A percentile compares a stretch with the other conserved stretches of the same genome.
These are phyloP conservation scores for Trametes hirsuta DNA, from an alignment of 1,284 basidiomycete genomes.

Conservation along the genomic window DNA sequence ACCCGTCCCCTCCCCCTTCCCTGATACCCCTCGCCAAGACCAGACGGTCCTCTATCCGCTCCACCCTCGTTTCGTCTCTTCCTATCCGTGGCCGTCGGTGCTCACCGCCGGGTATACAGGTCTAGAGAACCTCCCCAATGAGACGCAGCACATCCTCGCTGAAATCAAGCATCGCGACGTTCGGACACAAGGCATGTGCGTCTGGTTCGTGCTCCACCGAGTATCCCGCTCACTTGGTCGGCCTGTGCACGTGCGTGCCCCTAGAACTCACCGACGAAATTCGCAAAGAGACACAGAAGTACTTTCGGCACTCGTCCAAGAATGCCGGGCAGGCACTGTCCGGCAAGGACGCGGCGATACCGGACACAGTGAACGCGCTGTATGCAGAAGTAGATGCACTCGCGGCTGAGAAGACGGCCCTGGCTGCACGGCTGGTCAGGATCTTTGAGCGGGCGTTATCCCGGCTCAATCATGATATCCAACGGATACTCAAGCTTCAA, in stretches of 20 bases:
- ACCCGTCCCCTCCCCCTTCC: not conserved
- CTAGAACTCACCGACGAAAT: constrained; percentile 61
- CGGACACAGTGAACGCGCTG: constrained; percentile 50
- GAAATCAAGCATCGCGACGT: constrained; percentile 70
- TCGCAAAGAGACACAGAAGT: constrained; percentile 53
- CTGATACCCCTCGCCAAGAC: not conserved
- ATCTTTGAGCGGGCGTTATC: constrained; percentile 56
- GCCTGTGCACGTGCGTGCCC: constrained; percentile 1
- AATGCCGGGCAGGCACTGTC: constrained; percentile 36
- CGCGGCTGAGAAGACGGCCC: constrained; percentile 54
- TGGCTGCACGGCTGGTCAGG: constrained; percentile 57
- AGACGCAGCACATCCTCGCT: constrained; percentile 70
- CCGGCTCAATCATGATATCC: constrained; percentile 59
- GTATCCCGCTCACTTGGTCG: not conserved
- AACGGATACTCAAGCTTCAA: constrained; percentile 55
- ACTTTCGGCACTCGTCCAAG: constrained; percentile 51
- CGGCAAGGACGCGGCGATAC: constrained; percentile 43
- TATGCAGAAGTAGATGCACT: constrained; percentile 58
- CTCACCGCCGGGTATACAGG: constrained; percentile 42
- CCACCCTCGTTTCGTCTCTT: not conserved
- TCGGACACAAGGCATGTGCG: constrained; percentile 49
- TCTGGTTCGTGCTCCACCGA: not conserved
- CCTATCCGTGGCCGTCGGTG: constrained; percentile 1
- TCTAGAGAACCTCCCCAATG: constrained; percentile 76
- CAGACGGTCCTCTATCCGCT: not conserved